phyloP scores from a whole-genome alignment of 2,329 filamentous ascomycete species.

The Penicillium sp. region DNA sequence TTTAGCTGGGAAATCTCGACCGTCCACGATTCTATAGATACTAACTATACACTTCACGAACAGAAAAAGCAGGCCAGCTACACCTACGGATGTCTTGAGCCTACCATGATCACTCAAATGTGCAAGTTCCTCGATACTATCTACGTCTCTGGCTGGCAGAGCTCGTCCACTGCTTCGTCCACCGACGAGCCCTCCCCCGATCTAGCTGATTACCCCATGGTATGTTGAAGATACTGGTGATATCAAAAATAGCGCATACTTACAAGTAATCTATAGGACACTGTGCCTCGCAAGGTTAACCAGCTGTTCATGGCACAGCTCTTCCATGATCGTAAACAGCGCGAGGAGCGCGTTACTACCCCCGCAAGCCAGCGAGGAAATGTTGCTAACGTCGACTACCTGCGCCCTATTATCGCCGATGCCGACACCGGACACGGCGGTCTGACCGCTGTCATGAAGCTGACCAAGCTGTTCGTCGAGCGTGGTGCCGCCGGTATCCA shows the following conservation, averaged over 20 bases:
- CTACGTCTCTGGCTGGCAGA: slow-evolving; percentile 99
- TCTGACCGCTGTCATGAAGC: slow-evolving; percentile 98
- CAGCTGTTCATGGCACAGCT: slow-evolving; percentile 98
- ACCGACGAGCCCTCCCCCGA: slow-evolving; percentile 96
- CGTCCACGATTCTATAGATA: not conserved
- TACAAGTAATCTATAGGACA: slow-evolving; percentile 61
- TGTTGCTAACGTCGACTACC: slow-evolving; percentile 82
- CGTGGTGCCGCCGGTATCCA: slow-evolving; percentile 96
- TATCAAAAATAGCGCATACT: slow-evolving; percentile 8
- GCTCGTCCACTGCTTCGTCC: slow-evolving; percentile 89
- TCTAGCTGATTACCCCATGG: slow-evolving; percentile 95
- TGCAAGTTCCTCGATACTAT: slow-evolving; percentile 97
- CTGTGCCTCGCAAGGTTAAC: slow-evolving; percentile 95
- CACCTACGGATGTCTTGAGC: slow-evolving; percentile 96
- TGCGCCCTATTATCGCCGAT: slow-evolving; percentile 93
- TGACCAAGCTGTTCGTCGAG: slow-evolving; percentile 96
- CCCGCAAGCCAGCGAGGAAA: slow-evolving; percentile 70
- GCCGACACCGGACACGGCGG: slow-evolving; percentile 97
- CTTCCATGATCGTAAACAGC: slow-evolving; percentile 99
- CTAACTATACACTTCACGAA: slow-evolving; percentile 12
- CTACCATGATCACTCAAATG: slow-evolving; percentile 99
- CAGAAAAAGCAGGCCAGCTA: slow-evolving; percentile 82
- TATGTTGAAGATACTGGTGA: slow-evolving; percentile 43
- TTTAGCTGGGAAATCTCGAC: slow-evolving; percentile 16
- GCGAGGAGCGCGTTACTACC: slow-evolving; percentile 82